Conservation (phyloP, 805 yeast genomes). For the Candida boleticola region DNA sequence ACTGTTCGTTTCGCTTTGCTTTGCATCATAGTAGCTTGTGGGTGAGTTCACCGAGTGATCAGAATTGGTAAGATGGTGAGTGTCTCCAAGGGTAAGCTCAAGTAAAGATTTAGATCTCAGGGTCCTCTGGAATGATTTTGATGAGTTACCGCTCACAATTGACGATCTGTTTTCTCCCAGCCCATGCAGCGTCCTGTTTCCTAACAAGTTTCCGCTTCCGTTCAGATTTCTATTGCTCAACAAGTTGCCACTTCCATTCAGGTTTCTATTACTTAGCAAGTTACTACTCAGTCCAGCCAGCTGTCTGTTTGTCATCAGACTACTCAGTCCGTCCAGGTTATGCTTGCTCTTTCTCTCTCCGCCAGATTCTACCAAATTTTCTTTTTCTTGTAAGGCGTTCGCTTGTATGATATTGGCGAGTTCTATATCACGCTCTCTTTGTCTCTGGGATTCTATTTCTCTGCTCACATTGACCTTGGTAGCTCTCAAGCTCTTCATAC, state of each 20-base stretch:
- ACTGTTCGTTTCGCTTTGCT: constrained; percentile 2
- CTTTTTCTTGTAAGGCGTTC: background rate
- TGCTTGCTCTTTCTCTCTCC: background rate
- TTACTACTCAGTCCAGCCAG: constrained; percentile 2
- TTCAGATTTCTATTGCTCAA: background rate
- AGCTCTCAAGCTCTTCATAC: background rate
- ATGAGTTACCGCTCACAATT: background rate
- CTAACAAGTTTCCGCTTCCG: background rate
- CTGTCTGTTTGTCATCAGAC: background rate
- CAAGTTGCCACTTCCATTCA: background rate
- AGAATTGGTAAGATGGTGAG: constrained; percentile 2
- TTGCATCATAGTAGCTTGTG: constrained; percentile 3
- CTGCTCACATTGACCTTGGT: background rate
- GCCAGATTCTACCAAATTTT: background rate
- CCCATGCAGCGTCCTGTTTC: background rate
- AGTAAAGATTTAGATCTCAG: constrained; percentile 9
- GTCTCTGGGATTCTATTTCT: background rate
- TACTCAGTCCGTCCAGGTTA: background rate
- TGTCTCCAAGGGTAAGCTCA: constrained; percentile 12
- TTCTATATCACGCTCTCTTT: background rate
- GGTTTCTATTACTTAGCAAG: background rate
- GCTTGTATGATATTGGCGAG: background rate
- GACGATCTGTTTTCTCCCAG: constrained; percentile 1
- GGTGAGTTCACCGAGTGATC: constrained; percentile 2
- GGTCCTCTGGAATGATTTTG: constrained; percentile 3